Evolutionary conservation across 768 basidiomycete genomes (phyloP).

Genomic region (Kwoniella sp.): DNA sequence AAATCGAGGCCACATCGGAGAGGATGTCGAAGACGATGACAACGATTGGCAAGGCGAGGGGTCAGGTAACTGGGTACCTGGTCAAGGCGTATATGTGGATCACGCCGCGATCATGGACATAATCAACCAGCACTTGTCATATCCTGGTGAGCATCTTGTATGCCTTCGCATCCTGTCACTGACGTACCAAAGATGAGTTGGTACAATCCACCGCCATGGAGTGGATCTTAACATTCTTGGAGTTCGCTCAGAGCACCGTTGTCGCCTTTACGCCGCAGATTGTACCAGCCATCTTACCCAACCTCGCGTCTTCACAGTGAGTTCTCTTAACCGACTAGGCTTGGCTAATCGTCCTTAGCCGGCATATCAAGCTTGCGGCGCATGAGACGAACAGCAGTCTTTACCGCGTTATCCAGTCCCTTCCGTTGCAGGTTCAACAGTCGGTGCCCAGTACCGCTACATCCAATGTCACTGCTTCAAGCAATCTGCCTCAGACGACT

Average conservation of each 20-base stretch:
- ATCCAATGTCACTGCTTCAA: constrained; percentile 2
- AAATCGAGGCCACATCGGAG: constrained; percentile 20
- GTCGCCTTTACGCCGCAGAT: constrained; percentile 90
- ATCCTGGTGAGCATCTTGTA: constrained; percentile 59
- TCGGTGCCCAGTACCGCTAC: constrained; percentile 18
- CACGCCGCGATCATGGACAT: constrained; percentile 91
- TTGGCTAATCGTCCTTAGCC: constrained; percentile 27
- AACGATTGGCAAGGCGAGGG: constrained; percentile 50
- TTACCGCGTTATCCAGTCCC: constrained; percentile 73
- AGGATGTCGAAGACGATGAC: constrained; percentile 31
- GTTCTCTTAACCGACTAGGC: neutral
- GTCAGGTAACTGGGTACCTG: constrained; percentile 71
- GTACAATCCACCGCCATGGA: constrained; percentile 89
- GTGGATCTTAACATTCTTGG: constrained; percentile 88
- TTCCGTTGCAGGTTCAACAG: constrained; percentile 64
- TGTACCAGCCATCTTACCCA: constrained; percentile 86
- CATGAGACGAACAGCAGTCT: constrained; percentile 79
- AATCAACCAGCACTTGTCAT: constrained; percentile 74
- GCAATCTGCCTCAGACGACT: constrained; percentile 6
- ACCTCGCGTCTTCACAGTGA: constrained; percentile 61
- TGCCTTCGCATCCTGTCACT: neutral
- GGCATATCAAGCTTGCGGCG: constrained; percentile 82
- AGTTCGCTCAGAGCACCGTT: constrained; percentile 84
- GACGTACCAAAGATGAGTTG: constrained; percentile 67
- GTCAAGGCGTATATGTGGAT: constrained; percentile 87